Base-by-base conservation (phyloP, 1,139 yeast genomes). In the Lodderomyces metapsilosis region DNA sequence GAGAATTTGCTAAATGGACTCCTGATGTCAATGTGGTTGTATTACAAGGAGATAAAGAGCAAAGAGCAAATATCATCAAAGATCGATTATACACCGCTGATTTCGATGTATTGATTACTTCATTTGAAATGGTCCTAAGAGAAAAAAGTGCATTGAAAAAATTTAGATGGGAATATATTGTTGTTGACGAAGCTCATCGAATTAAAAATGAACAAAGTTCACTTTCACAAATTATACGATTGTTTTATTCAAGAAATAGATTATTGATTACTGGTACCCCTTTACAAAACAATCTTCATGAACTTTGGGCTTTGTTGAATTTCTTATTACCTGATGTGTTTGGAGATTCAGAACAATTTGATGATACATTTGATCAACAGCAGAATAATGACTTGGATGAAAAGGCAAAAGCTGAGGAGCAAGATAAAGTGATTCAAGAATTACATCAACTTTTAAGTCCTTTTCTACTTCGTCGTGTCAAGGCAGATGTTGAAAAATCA, bases 151-250 rank as follows among this genome's bases (percentile, higher is more conserved):
- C 80, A 37, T 74, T 92, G 51, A 85, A 84, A 56, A 88, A 88
- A 58, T 72, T 92, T 50, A 82, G 84, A 41, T 92, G 98, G 98
- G 91, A 91, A 64, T 92, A 91, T 58, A 82, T 92, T 43, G 80
- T 92, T 20, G 91, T 92, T 34, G 98, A 92, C 66, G 98, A 92
- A 62, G 98, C 98, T 2, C 98, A 92, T 59, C 78, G 98, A 58
- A 91, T 92, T 58, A 92, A 92, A 59, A 92, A 92, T 60, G 98
- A 92, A 60, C 95, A 87, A 56, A 82, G 94, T 40, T 80, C 94
- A 43, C 71, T 92, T 43, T 88, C 96, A 1, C 96, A 89, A 61
- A 89, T 92, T 47, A 84, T 92, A 43, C 78, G 98, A 50, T 68
- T 88, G 38, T 89, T 92, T 56, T 84, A 86, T 56, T 88, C 97